Evolutionary conservation across 371 early-diverging fungal genomes (phyloP).

Genomic region (Mortierella sp.): DNA sequence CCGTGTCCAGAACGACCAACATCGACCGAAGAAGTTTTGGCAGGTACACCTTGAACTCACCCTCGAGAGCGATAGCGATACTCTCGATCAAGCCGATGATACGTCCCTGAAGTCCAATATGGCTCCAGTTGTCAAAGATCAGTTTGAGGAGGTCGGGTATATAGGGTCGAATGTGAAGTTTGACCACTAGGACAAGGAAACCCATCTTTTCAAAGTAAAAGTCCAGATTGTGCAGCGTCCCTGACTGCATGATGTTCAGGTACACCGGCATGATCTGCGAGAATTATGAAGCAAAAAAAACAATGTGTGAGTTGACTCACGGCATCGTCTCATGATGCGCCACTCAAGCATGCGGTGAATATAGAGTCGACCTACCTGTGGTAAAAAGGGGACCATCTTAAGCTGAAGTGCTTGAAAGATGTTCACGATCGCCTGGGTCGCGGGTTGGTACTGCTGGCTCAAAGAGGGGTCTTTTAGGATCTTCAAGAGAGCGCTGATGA

Average conservation of each 20-base stretch:
- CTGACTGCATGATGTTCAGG: constrained; percentile 81
- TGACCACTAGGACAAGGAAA: constrained; percentile 88
- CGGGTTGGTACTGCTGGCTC: constrained; percentile 87
- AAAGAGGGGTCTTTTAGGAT: constrained; percentile 91
- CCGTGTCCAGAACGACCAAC: constrained; percentile 85
- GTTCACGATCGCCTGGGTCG: constrained; percentile 93
- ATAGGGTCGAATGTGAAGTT: constrained; percentile 90
- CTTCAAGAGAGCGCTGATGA: constrained; percentile 90
- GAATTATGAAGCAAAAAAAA: background rate
- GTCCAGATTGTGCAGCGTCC: constrained; percentile 85
- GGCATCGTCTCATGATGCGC: background rate
- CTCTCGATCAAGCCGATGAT: constrained; percentile 88
- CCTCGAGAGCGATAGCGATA: constrained; percentile 89
- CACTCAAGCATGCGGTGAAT: too few relatives aligned
- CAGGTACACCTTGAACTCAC: constrained; percentile 89
- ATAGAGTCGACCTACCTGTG: constrained; percentile 64
- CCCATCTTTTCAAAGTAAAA: constrained; percentile 92
- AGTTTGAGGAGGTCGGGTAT: constrained; percentile 86
- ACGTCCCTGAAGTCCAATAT: constrained; percentile 82
- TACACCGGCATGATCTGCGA: constrained; percentile 74
- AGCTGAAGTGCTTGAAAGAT: constrained; percentile 94
- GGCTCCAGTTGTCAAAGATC: constrained; percentile 87
- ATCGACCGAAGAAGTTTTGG: constrained; percentile 75
- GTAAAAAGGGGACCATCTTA: constrained; percentile 85
- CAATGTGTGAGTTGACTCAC: background rate